Conservation (phyloP, 1,284 basidiomycete species). For the Ustilago xerochloae region DNA sequence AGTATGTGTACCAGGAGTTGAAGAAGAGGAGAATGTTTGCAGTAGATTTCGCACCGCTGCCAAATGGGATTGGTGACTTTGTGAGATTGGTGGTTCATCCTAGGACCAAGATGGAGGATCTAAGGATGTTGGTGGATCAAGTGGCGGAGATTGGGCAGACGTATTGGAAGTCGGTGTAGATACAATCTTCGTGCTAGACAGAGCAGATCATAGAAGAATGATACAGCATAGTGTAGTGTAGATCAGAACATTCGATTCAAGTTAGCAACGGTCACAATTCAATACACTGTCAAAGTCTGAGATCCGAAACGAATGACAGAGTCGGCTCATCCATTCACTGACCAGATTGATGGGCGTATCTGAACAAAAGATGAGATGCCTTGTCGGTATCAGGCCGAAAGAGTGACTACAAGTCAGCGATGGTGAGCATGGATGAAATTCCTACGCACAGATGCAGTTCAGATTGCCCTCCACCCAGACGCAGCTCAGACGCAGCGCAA, state of each 20-base stretch:
- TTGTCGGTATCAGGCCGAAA: background rate
- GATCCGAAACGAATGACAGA: no score
- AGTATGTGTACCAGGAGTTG: conserved; percentile 36
- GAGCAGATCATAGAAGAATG: no score
- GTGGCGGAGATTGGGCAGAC: conserved; percentile 45
- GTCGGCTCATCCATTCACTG: no score
- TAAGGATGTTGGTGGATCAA: conserved; percentile 47
- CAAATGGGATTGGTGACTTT: conserved; percentile 49
- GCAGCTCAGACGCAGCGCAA: no score
- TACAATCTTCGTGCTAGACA: no score
- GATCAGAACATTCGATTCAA: background rate
- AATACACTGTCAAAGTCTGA: no score
- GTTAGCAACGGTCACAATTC: no score
- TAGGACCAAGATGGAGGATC: conserved; percentile 41
- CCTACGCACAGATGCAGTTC: background rate
- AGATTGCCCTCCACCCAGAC: conserved; percentile 11
- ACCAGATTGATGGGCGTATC: no score
- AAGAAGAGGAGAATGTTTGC: conserved; percentile 50
- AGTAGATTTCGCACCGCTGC: conserved; percentile 63
- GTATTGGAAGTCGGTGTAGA: conserved; percentile 35
- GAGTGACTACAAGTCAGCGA: background rate
- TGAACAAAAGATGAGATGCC: no score
- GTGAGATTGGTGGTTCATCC: conserved; percentile 63
- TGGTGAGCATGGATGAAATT: background rate
- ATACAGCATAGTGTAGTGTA: background rate